Evolutionary conservation across 495 filamentous ascomycete genomes (phyloP), one percentile per base, ranked within the genome.

Genomic region (Penicillium atrosanguineum): DNA sequence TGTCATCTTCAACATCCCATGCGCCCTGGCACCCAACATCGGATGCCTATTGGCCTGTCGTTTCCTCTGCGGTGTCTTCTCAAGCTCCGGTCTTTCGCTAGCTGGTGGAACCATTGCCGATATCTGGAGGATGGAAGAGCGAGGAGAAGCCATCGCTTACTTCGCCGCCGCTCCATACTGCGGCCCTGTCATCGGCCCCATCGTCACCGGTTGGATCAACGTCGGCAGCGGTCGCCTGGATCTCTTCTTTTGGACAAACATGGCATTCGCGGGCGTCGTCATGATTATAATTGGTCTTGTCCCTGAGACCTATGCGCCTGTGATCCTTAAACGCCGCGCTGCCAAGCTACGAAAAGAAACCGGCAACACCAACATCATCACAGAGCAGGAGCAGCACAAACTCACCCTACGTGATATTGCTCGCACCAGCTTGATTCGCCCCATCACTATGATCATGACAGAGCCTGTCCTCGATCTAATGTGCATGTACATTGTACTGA

Each of bases 401-500:
- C 55, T 54, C 5, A 58, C 60, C 0, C 38, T 75, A 8, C 23
- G 55, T 6, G 66, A 78, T 43, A 76, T 82, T 44, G 69, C 81
- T 57, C 76, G 74, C 46, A 75, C 71, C 25, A 73, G 75, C 18
- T 55, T 85, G 1, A 64, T 67, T 21, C 69, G 69, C 3, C 69
- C 69, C 2, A 62, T 70, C 34, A 63, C 61, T 4, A 66, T 72
- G 63, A 67, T 72, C 36, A 51, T 69, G 70, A 51, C 83, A 67
- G 49, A 72, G 16, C 79, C 83, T 6, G 83, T 88, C 40, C 76
- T 82, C 26, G 72, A 82, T 45, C 64, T 83, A 5, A 78, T 86
- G 48, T 83, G 79, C 34, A 58, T 87, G 25, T 90, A 90, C 67
- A 79, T 88, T 59, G 79, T 85, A 12, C 76, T 88, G 40, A 75